These are phyloP conservation scores for Meyerozyma athensensis DNA, from an alignment of 1,139 yeast genomes.

Conservation along the genomic window DNA sequence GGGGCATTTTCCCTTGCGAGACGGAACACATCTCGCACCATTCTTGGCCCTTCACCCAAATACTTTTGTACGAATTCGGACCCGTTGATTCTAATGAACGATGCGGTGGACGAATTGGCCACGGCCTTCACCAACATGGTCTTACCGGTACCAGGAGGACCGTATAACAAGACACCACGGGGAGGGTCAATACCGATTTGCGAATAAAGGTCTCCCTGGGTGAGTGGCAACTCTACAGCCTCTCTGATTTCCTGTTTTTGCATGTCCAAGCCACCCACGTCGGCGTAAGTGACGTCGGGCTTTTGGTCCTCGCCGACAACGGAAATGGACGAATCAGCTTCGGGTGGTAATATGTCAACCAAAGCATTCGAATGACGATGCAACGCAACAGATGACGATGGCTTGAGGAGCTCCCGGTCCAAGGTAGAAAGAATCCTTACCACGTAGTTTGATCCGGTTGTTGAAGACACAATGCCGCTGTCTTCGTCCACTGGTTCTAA, in stretches of 20 bases:
- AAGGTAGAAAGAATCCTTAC: conserved; percentile 91
- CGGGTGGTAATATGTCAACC: conserved; percentile 96
- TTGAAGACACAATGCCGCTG: conserved; percentile 94
- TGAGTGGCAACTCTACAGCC: conserved; percentile 94
- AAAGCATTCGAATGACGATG: conserved; percentile 98
- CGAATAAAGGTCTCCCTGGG: conserved; percentile 92
- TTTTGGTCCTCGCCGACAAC: conserved; percentile 92
- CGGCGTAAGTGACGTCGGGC: conserved; percentile 86
- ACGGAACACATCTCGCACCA: conserved; percentile 98
- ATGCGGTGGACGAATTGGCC: conserved; percentile 92
- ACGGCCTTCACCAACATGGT: conserved; percentile 99
- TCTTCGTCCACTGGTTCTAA: conserved; percentile 96
- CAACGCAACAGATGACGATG: conserved; percentile 92
- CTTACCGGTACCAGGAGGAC: conserved; percentile 99
- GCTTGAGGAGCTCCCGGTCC: conserved; percentile 90
- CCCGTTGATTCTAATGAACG: conserved; percentile 95
- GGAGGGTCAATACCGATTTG: conserved; percentile 99
- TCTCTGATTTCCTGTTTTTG: conserved; percentile 98
- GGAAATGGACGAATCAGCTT: conserved; percentile 94
- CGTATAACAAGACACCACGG: conserved; percentile 92
- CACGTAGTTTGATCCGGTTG: conserved; percentile 96
- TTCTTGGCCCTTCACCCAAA: conserved; percentile 98
- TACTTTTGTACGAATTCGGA: conserved; percentile 98
- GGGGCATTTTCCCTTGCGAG: conserved; percentile 97
- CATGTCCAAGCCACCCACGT: conserved; percentile 98